Base-by-base conservation (phyloP, 108 stramenopile species). In the Cyclotella baltica region DNA sequence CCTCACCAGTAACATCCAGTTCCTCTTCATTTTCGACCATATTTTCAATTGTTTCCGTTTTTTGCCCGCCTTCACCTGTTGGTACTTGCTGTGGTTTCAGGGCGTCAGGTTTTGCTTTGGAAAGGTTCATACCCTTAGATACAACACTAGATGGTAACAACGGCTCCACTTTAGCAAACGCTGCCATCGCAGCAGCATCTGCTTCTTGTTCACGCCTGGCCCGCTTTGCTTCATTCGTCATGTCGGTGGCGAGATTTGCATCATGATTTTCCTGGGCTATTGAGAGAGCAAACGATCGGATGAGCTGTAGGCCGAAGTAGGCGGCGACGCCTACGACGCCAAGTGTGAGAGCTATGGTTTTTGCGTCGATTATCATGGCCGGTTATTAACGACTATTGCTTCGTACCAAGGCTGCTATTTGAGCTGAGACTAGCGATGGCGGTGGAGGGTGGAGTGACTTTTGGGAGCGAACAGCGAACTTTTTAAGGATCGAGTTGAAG, bases 261-360 rank as follows among this genome's bases (percentile, higher is more conserved):
- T 91, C 91, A 46, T 92, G 91, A 71, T 92, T 92, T 80, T 95
- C 90, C 78, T 88, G 88, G 13, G 93, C 93, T 71, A 95, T 95
- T 55, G 85, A 75, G 18, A 95, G 66, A 1, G 93, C 91, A 64
- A 95, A 91, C 16, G 78, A 75, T 62, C 93, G 84, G 28, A 95
- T 85, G 0, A 90, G 63, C 43, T 83, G 66, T 18, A 95, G 76
- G 40, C 89, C 93, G 40, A 75, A 75, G 52, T 83, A 79, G n/a
- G 48, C 61, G 3, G 75, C 90, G 19, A 89, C 67, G 18, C 76
- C 80, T 27, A 92, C 81, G 15, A 92, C 57, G 9, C 88, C 35
- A 43, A 91, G 55, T 11, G 91, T 90, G 46, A 95, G 29, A 2
- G 84, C 47, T 30, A 95, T 71, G 0, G 90, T 80, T 66, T 88